Base-by-base conservation (phyloP, 495 filamentous ascomycete genomes). In the Xylaria cubensis region DNA sequence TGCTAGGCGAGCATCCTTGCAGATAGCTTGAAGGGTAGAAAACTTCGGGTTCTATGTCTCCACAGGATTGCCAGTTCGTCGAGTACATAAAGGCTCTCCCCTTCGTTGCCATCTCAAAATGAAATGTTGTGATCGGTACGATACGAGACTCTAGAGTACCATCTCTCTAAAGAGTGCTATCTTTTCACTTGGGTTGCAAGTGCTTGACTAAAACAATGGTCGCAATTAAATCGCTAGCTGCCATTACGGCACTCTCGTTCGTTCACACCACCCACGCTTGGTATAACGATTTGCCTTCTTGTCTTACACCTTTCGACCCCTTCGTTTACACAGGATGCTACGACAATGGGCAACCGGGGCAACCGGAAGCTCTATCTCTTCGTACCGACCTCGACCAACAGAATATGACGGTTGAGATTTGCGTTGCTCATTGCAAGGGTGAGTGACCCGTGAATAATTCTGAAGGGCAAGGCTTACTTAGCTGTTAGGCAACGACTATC, bases 291-390 rank as follows among this genome's bases (percentile, higher is more conserved):
- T 78, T 82, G 0, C 85, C 86, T 46, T 75, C 80, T 34, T 82
- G 81, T 65, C 74, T 81, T 1, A 74, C 79, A 8, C 76, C 81
- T 50, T 89, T 85, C 74, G 81, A 82, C 58, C 81, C 82, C 21
- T 88, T 85, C 72, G 80, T 83, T 50, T 88, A 88, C 78, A 80
- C 82, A 21, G 87, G 87, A 41, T 89, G 87, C 76, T 89, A 81
- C 79, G 41, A 72, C 51, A 84, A 87, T 70, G 69, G 70, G 1
- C 69, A 68, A 64, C 72, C 69, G 17, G 79, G 80, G 42, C 74
- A 46, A 32, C 72, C 72, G 12, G 76, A 81, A 13, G 72, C 84
- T 44, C 81, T 89, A 10, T 78, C 74, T 63, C 85, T 83, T 73
- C 80, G 80, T 56, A 80, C 81, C 69, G 72, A 65, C 12, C 75